These are phyloP conservation scores for Echium plantagineum DNA, from an alignment of 257 asterid genomes.

Conservation along the genomic window DNA sequence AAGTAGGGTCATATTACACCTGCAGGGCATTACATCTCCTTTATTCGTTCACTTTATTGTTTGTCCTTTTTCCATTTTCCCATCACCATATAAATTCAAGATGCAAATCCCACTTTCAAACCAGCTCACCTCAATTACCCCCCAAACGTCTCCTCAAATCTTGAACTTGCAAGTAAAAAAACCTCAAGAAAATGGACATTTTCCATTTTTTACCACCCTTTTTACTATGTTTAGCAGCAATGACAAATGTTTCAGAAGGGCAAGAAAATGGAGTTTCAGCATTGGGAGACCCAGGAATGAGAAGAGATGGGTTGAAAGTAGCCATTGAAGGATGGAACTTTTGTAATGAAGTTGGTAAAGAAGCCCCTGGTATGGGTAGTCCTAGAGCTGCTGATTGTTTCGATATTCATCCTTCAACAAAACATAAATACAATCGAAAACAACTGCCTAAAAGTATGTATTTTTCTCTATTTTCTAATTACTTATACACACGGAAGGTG, in stretches of 20 bases:
- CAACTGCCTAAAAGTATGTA: not conserved
- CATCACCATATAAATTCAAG: not conserved
- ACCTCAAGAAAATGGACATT: not conserved
- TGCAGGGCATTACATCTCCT: not conserved
- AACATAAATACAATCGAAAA: not conserved
- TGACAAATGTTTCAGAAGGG: not conserved
- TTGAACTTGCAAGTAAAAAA: too few relatives aligned
- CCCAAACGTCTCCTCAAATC: too few relatives aligned
- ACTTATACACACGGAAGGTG: too few relatives aligned
- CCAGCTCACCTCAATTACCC: not conserved
- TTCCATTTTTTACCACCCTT: not conserved
- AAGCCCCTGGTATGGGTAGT: slow-evolving; percentile 50
- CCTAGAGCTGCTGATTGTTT: slow-evolving; percentile 74
- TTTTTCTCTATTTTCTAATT: not conserved
- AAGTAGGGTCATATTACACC: not conserved
- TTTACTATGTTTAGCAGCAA: not conserved
- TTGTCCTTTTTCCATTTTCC: not conserved
- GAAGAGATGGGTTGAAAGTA: slow-evolving; percentile 43
- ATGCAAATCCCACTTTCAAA: too few relatives aligned
- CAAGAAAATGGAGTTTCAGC: slow-evolving; percentile 18
- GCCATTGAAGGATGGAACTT: not conserved
- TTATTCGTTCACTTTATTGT: not conserved
- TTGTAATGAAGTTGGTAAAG: slow-evolving; percentile 6
- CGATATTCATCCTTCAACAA: slow-evolving; percentile 17
- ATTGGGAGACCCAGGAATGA: slow-evolving; percentile 69